Evolutionary conservation across 345 rosid species (phyloP).

Genomic region (Heritiera littoralis): DNA sequence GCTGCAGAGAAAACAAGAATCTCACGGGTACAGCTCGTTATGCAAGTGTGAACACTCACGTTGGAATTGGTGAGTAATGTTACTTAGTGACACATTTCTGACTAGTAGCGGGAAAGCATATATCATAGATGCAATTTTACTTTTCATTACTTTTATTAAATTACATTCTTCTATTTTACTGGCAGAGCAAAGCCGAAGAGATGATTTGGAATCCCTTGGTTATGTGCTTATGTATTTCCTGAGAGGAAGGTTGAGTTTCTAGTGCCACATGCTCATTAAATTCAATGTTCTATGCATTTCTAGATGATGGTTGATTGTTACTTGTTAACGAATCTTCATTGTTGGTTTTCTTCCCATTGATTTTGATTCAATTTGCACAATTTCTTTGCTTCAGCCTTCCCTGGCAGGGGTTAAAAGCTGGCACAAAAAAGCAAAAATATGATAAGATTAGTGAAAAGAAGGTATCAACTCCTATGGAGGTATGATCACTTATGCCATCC

Average conservation of each 20-base stretch:
- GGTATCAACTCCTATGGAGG: slow-evolving; percentile 82
- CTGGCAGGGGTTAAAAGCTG: slow-evolving; percentile 88
- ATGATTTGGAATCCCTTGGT: slow-evolving; percentile 91
- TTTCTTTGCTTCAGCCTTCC: slow-evolving; percentile 62
- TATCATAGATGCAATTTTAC: background rate
- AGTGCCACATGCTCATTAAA: slow-evolving; percentile 5
- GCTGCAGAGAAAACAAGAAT: slow-evolving; percentile 74
- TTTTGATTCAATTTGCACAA: slow-evolving; percentile 20
- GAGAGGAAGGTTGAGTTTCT: slow-evolving; percentile 68
- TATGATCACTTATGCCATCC: slow-evolving; percentile 25
- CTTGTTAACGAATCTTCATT: slow-evolving; percentile 10
- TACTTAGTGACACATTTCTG: slow-evolving; percentile 20
- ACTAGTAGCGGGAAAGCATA: slow-evolving; percentile 2
- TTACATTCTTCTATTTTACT: slow-evolving; percentile 21
- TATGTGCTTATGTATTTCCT: slow-evolving; percentile 86
- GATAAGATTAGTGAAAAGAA: slow-evolving; percentile 87
- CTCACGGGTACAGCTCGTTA: slow-evolving; percentile 92
- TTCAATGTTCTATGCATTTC: slow-evolving; percentile 14
- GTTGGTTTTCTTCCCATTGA: slow-evolving; percentile 11
- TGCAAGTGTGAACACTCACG: slow-evolving; percentile 90
- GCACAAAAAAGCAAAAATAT: slow-evolving; percentile 87
- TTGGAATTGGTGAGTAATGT: slow-evolving; percentile 65
- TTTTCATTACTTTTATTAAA: background rate
- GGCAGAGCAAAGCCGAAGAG: slow-evolving; percentile 90
- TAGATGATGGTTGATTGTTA: slow-evolving; percentile 17